A percentile compares a stretch with the other conserved stretches of the same genome.
Conservation (phyloP, 2,329 filamentous ascomycete species). For the Byssochlamys sp. region DNA sequence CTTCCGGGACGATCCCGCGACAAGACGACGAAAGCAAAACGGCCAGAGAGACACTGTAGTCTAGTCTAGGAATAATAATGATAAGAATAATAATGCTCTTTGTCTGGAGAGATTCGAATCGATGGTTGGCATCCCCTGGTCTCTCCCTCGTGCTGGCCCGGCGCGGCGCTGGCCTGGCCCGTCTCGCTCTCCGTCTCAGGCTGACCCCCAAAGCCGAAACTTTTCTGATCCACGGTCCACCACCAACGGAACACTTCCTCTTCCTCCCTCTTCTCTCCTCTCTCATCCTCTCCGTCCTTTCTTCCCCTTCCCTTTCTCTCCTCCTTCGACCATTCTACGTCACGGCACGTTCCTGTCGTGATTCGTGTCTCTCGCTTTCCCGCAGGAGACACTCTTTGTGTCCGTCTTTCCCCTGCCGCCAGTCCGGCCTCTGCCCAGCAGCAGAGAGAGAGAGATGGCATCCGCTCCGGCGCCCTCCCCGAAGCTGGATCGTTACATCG, state of each 20-base stretch:
- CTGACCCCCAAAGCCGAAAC: constrained; percentile 10
- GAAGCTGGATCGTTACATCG: constrained; percentile 88
- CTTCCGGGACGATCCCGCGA: background rate
- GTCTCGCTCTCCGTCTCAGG: background rate
- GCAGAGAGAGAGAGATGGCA: constrained; percentile 29
- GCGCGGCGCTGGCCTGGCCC: background rate
- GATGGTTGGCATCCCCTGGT: background rate
- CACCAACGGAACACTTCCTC: constrained; percentile 11
- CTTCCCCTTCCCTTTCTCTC: constrained; percentile 9
- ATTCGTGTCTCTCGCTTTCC: constrained; percentile 8
- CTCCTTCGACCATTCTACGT: constrained; percentile 2
- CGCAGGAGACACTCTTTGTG: constrained; percentile 9
- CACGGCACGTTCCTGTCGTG: constrained; percentile 1
- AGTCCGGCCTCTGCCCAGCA: constrained; percentile 19
- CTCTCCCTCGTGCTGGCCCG: background rate
- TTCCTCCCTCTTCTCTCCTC: constrained; percentile 12
- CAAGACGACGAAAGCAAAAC: too few species aligned
- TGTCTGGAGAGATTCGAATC: background rate
- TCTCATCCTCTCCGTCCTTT: constrained; percentile 17
- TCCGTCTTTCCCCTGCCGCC: background rate
- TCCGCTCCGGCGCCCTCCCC: constrained; percentile 46
- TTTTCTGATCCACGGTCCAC: constrained; percentile 21
- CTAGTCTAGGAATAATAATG: too few species aligned
- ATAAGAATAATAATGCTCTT: background rate
- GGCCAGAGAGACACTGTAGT: too few species aligned